phyloP scores from a whole-genome alignment of 306 rosid species.

The Alnus glutinosa region DNA sequence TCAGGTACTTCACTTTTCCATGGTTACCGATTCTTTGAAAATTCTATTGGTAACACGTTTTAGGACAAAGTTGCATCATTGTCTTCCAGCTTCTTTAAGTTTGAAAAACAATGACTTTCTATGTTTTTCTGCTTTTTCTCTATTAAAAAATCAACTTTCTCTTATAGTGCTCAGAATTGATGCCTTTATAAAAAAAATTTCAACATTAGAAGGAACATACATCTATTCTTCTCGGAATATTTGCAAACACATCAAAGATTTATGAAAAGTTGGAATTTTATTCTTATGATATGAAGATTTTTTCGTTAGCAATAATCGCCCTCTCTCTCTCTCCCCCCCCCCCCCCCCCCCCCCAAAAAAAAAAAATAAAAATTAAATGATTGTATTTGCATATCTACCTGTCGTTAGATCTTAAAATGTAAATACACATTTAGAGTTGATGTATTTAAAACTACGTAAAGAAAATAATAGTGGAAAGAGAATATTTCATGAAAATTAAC shows the following conservation, averaged over 20 bases:
- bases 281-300: background rate
- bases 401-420: too few relatives aligned
- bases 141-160: too few relatives aligned
- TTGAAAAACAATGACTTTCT: background rate
- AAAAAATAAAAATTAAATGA: background rate
- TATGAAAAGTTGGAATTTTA: background rate
- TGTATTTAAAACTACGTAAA: background rate
- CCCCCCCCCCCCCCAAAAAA: too few relatives aligned
- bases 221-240: background rate
- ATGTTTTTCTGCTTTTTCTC: background rate
- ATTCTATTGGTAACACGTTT: background rate
- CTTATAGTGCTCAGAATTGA: background rate
- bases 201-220: too few relatives aligned
- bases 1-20: constrained; percentile 51
- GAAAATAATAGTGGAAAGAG: background rate
- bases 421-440: too few relatives aligned
- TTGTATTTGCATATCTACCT: too few relatives aligned
- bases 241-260: background rate
- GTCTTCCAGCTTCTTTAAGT: background rate
- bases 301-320: background rate
- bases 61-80: background rate
- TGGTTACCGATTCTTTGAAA: background rate
- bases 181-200: background rate
- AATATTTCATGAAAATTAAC: too few relatives aligned
- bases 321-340: too few relatives aligned